These are phyloP conservation scores for Gossypium stocksii DNA, from an alignment of 345 rosid species.

Conservation along the genomic window DNA sequence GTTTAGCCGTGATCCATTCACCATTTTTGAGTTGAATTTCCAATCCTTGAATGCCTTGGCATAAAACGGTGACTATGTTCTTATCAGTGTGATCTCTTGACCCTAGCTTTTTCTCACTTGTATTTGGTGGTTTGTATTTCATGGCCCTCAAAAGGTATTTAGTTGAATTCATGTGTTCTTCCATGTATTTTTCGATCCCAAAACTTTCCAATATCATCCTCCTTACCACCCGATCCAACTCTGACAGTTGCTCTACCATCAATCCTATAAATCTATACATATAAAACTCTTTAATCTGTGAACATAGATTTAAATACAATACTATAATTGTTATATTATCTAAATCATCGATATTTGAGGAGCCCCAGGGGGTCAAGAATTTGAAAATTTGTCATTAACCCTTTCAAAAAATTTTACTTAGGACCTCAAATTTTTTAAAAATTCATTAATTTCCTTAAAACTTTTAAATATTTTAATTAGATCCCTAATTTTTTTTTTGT, in stretches of 20 bases:
- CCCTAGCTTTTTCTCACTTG: constrained; percentile 37
- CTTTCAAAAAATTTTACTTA: too few relatives aligned
- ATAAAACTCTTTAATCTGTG: background rate
- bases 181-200: constrained; percentile 25
- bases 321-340: too few relatives aligned
- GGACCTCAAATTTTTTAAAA: too few relatives aligned
- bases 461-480: too few relatives aligned
- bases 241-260: constrained; percentile 34
- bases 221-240: constrained; percentile 38
- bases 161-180: constrained; percentile 15
- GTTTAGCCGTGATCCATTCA: constrained; percentile 22
- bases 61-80: constrained; percentile 22
- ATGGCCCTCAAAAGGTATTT: constrained; percentile 11
- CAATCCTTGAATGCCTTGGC: constrained; percentile 29
- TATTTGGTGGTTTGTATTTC: constrained; percentile 28
- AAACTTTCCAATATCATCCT: constrained; percentile 57
- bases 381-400: too few relatives aligned
- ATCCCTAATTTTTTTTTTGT: too few relatives aligned
- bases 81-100: constrained; percentile 31
- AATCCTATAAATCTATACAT: constrained; percentile 12
- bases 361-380: too few relatives aligned
- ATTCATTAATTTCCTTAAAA: too few relatives aligned
- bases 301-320: too few relatives aligned
- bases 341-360: too few relatives aligned
- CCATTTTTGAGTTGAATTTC: constrained; percentile 31